These are phyloP conservation scores for Talaromyces sp. DNA, from an alignment of 2,329 filamentous ascomycete species.

Conservation along the genomic window DNA sequence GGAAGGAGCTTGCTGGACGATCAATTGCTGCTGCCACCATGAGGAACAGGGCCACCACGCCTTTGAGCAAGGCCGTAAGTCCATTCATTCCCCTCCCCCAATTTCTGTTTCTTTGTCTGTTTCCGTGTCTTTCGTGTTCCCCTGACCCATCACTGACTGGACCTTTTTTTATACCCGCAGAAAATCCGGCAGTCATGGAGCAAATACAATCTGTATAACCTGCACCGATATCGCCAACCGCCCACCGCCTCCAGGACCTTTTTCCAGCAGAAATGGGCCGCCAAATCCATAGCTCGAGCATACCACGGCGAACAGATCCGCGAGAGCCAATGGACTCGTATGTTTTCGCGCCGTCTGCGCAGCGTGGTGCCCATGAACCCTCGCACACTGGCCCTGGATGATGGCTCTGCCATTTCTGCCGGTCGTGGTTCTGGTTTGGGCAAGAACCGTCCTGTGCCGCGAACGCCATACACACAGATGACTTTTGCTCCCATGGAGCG, in stretches of 20 bases:
- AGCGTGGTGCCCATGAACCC: conserved; percentile 83
- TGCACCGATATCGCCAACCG: conserved; percentile 53
- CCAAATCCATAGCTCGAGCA: conserved; percentile 74
- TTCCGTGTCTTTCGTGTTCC: background rate
- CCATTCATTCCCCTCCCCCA: too few species aligned
- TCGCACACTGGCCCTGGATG: conserved; percentile 68
- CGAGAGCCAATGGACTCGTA: conserved; percentile 88
- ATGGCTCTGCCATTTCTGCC: conserved; percentile 76
- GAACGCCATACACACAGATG: conserved; percentile 93
- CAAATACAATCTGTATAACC: conserved; percentile 93
- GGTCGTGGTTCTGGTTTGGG: conserved; percentile 74
- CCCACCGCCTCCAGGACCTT: conserved; percentile 57
- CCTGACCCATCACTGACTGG: background rate
- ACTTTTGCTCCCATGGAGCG: conserved; percentile 86
- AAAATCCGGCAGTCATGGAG: conserved; percentile 96
- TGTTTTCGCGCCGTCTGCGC: conserved; percentile 77
- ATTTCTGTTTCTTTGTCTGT: background rate
- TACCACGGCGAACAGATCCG: conserved; percentile 95
- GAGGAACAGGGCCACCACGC: conserved; percentile 41
- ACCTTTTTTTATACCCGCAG: conserved; percentile 42
- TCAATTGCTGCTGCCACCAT: conserved; percentile 26
- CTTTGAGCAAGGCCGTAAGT: conserved; percentile 36
- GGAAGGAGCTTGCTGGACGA: background rate
- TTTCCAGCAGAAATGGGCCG: conserved; percentile 97
- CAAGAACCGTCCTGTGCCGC: conserved; percentile 21